Evolutionary conservation across 306 rosid genomes (phyloP).

Genomic region (Trichosanthes cucumerina): DNA sequence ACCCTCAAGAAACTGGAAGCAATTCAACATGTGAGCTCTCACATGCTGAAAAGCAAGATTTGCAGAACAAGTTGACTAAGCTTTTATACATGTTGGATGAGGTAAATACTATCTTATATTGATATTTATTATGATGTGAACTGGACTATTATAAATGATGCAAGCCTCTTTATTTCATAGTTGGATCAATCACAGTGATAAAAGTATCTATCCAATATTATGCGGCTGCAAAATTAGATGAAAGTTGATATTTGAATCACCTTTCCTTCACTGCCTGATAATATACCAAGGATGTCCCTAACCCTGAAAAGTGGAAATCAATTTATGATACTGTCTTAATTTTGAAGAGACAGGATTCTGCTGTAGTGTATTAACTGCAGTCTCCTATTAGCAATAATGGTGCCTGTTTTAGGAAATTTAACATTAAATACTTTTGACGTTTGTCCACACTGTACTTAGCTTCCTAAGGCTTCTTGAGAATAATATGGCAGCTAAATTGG

Average conservation of each 20-base stretch:
- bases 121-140: background rate
- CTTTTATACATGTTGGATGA: constrained; percentile 70
- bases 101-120: constrained; percentile 26
- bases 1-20: constrained; percentile 36
- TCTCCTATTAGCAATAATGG: background rate
- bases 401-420: background rate
- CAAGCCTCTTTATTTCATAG: background rate
- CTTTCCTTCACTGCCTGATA: background rate
- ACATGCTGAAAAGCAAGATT: constrained; percentile 62
- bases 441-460: background rate
- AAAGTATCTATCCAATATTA: background rate
- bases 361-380: background rate
- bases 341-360: background rate
- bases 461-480: background rate
- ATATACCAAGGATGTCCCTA: background rate
- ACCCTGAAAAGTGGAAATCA: background rate
- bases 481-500: background rate
- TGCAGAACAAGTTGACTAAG: constrained; percentile 61
- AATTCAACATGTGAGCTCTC: constrained; percentile 47
- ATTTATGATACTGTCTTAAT: background rate
- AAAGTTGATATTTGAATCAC: background rate
- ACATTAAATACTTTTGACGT: background rate
- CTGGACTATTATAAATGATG: background rate
- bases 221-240: background rate
- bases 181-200: background rate